Evolutionary conservation across 495 filamentous ascomycete genomes (phyloP), one percentile per base, ranked within the genome.

Genomic region (Talaromyces borbonicus): DNA sequence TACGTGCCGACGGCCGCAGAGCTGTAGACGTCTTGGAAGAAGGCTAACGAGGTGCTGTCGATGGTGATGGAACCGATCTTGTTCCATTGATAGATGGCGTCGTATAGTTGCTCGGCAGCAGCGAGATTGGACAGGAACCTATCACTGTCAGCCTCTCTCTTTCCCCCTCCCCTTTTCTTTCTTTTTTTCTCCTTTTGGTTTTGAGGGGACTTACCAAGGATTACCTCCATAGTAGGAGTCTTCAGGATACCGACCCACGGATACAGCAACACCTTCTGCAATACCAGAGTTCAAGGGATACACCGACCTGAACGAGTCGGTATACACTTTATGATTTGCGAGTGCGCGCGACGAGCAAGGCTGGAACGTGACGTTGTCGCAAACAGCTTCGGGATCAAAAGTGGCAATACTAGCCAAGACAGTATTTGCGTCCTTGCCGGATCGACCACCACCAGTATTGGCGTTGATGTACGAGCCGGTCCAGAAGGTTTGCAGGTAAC

Each of bases 211-310:
- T n/a, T n/a, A n/a, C n/a, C 73, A 77, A 20, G 77, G 79, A 59
- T 83, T 80, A 15, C 78, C 80, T 39, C 74, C 73, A 53, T 79
- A 77, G 53, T 85, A 87, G 3, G 63, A 55, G 49, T 87, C 83
- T 52, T 85, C 81, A 1, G 79, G 56, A 54, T 88, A 88, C 16
- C 84, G 61, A 35, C 84, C 84, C 7, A 84, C 68, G 11, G 81
- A 78, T 16, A 79, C 72, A 4, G 78, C 78, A 8, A 60, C 54
- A 9, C 76, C 73, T 8, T 66, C 54, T 15, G 65, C 43, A 36
- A 52, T 56, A 14, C 55, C 66, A 2, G 54, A 52, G 40, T 75
- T 68, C 38, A 75, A 48, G 8, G 44, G 36, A 49, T 70, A 74
- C 36, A 71, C 62, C 3, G 59, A 58, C 8, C 81, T 71, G 57